Evolutionary conservation across 202 grass and related monocot species (phyloP), one percentile per base, ranked within the genome.

Genomic region (Digitaria exilis): DNA sequence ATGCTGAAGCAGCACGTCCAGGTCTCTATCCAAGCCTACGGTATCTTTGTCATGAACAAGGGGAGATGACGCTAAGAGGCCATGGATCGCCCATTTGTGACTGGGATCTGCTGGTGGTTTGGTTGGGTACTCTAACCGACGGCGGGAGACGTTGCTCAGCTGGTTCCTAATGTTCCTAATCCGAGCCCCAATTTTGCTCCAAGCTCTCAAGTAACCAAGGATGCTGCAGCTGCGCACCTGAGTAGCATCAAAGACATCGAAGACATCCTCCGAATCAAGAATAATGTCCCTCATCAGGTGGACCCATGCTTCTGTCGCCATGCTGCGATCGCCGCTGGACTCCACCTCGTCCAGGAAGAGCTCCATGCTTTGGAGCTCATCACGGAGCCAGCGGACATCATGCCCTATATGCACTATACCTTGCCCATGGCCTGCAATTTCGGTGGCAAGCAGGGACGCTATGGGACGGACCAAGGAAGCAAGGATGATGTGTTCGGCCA

Each of bases 391-490:
- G 28, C 56, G n/a, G 7, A 72, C 66, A 25, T 83, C 80, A 0
- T 7, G 56, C 10, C 57, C n/a, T 5, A 41, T 7, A 45, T 46
- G 7, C 15, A 71, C 15, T 21, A 79, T 2, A 26, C n/a, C 26
- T 7, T n/a, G 35, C 15, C 66, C 80, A 4, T 88, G 65, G 35
- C 56, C 11, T 2, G 74, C 61, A 57, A 43, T 57, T 66, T 46
- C 4, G 29, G 58, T 64, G 26, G 35, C 21, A 78, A 88, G 86
- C 37, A 78, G 66, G 34, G 86, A 83, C 21, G 45, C 65, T 72
- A 88, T 78, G 55, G 26, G 65, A 48, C 72, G 80, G 57, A 88
- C 72, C 86, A 83, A 71, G 31, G 73, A 83, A 71, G 80, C 73
- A 55, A 87, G 65, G 56, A 78, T 68, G 56, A 78, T 68, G 29